Conservation (phyloP, 441 rosid species). For the Macaranga tanarius region DNA sequence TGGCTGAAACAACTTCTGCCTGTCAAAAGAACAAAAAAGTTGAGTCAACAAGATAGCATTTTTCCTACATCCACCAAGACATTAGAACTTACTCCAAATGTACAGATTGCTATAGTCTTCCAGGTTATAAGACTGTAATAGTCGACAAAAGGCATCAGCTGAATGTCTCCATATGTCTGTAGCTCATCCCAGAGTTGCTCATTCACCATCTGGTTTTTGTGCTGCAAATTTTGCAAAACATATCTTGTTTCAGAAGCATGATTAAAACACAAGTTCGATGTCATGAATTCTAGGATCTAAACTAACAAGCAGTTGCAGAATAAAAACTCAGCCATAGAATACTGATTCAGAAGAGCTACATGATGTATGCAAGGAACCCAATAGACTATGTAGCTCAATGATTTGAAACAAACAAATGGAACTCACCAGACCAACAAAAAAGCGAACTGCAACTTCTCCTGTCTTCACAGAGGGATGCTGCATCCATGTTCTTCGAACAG, state of each 20-base stretch:
- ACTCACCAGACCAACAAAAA: slow-evolving; percentile 97
- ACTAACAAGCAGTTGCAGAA: too few relatives aligned
- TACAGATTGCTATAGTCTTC: slow-evolving; percentile 97
- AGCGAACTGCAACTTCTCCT: slow-evolving; percentile 81
- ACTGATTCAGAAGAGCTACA: too few relatives aligned
- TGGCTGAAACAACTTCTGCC: slow-evolving; percentile 77
- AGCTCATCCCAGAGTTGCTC: slow-evolving; percentile 94
- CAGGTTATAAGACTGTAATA: slow-evolving; percentile 93
- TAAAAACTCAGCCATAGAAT: too few relatives aligned
- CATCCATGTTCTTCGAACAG: slow-evolving; percentile 98
- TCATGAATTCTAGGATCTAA: too few relatives aligned
- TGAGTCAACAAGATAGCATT: slow-evolving; percentile 8
- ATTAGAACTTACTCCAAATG: slow-evolving; percentile 73
- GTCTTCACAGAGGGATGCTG: slow-evolving; percentile 74
- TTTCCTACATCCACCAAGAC: slow-evolving; percentile 18
- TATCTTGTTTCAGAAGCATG: too few relatives aligned
- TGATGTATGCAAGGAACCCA: too few relatives aligned
- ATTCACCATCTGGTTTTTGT: slow-evolving; percentile 85
- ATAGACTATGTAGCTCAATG: too few relatives aligned
- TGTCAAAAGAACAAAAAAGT: slow-evolving; percentile 30
- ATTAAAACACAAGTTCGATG: too few relatives aligned
- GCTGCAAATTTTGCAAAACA: slow-evolving; percentile 47
- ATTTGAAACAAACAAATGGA: neutral
- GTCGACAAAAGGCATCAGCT: slow-evolving; percentile 96
- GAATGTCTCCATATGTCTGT: slow-evolving; percentile 75